Evolutionary conservation across 1,139 yeast species (phyloP).

Genomic region (Scheffersomyces insectosa): DNA sequence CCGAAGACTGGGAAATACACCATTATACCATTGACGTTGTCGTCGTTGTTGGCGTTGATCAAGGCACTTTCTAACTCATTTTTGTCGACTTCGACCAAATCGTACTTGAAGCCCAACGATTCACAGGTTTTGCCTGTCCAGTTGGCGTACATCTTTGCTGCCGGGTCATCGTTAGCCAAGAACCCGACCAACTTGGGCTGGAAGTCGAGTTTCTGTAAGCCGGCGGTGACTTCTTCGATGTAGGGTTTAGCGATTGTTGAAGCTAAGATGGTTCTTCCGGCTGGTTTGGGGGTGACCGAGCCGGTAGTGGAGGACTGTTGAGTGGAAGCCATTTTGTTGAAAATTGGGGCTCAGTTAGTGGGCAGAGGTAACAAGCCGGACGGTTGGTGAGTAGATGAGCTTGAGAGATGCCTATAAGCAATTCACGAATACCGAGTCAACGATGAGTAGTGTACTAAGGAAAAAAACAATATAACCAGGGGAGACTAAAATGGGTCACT

Average conservation of each 20-base stretch:
- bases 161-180: slow-evolving; percentile 90
- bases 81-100: slow-evolving; percentile 69
- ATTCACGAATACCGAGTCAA: too few species aligned
- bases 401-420: too few species aligned
- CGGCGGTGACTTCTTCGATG: slow-evolving; percentile 65
- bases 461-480: too few species aligned
- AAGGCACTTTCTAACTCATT: slow-evolving; percentile 85
- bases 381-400: too few species aligned
- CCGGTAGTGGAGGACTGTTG: background rate
- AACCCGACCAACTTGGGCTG: slow-evolving; percentile 85
- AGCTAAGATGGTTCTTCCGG: slow-evolving; percentile 84
- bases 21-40: slow-evolving; percentile 85
- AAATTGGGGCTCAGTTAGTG: background rate
- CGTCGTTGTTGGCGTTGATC: slow-evolving; percentile 78
- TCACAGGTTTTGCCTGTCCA: slow-evolving; percentile 95
- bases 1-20: slow-evolving; percentile 99
- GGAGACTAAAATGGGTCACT: too few species aligned
- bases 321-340: slow-evolving; percentile 3
- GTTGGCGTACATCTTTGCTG: slow-evolving; percentile 90
- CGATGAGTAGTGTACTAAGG: too few species aligned
- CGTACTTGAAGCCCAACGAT: slow-evolving; percentile 81
- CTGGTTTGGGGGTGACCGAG: slow-evolving; percentile 30
- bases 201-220: slow-evolving; percentile 51
- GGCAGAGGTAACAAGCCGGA: too few species aligned
- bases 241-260: slow-evolving; percentile 83